Evolutionary conservation across 345 rosid genomes (phyloP).

Genomic region (Raphanus sativus): DNA sequence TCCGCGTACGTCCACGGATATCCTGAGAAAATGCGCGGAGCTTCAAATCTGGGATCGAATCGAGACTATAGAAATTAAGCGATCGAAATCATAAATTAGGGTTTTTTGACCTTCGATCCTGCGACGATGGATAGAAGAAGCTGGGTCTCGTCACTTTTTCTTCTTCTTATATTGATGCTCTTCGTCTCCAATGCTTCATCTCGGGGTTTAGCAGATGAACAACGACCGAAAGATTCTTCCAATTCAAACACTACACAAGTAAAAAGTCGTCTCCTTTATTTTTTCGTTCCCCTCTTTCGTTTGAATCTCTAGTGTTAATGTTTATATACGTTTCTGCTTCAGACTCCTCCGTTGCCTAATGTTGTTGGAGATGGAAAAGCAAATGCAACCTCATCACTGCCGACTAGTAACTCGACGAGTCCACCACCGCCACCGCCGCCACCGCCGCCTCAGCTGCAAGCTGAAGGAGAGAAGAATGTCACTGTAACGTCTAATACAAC

Average conservation of each 20-base stretch:
- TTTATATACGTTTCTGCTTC: constrained; percentile 29
- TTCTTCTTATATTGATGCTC: constrained; percentile 48
- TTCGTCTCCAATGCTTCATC: constrained; percentile 46
- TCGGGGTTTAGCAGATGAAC: constrained; percentile 42
- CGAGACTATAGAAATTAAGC: constrained; percentile 6
- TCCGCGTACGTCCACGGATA: constrained; percentile 16
- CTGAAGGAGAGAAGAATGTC: constrained; percentile 27
- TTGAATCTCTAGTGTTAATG: constrained; percentile 11
- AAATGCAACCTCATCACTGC: constrained; percentile 27
- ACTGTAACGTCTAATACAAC: constrained; percentile 17
- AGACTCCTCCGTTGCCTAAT: constrained; percentile 49
- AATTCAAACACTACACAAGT: constrained; percentile 40
- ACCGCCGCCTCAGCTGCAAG: background rate
- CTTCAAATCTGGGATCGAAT: constrained; percentile 22
- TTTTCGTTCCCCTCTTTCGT: background rate
- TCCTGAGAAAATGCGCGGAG: constrained; percentile 15
- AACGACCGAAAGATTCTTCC: constrained; percentile 24
- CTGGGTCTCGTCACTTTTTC: constrained; percentile 31
- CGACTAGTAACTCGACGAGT: constrained; percentile 26
- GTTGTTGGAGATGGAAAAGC: constrained; percentile 23
- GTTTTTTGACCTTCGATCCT: background rate
- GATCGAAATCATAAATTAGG: constrained; percentile 16
- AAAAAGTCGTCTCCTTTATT: constrained; percentile 14
- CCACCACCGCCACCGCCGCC: constrained; percentile 31
- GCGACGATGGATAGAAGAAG: constrained; percentile 45